Conservation (phyloP, 2,329 filamentous ascomycete species). For the Colletotrichum echinochloae region DNA sequence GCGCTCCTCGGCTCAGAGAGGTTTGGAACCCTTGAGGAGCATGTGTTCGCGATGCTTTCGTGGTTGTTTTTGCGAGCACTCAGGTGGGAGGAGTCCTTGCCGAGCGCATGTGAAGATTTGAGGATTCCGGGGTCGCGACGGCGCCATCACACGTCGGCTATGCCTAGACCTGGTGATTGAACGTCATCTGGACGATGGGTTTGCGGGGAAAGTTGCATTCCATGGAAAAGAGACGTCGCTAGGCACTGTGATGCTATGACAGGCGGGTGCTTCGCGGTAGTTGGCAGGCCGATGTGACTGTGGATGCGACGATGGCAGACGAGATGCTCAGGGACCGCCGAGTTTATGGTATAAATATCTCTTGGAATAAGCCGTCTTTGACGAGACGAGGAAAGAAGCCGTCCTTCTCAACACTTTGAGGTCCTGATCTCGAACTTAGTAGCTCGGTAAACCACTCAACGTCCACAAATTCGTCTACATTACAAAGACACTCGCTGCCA, state of each 20-base stretch:
- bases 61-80: not conserved
- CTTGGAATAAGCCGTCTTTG: not conserved
- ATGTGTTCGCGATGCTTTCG: conserved; percentile 13
- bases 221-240: conserved; percentile 17
- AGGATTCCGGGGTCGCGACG: not conserved
- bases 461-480: not conserved
- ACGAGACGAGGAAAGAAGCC: no score
- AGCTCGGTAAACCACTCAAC: not conserved
- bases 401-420: not conserved
- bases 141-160: conserved; percentile 27
- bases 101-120: conserved; percentile 26
- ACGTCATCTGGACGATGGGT: not conserved
- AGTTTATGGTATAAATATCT: conserved; percentile 15
- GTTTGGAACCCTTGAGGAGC: not conserved
- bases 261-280: conserved; percentile 1
- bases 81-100: not conserved
- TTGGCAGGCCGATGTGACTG: not conserved
- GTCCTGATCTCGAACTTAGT: not conserved
- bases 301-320: not conserved
- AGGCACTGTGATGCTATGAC: not conserved
- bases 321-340: not conserved
- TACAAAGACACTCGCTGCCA: conserved; percentile 1
- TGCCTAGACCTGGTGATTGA: not conserved
- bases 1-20: conserved; percentile 29
- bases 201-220: conserved; percentile 14